Base-by-base conservation (phyloP, 1,284 basidiomycete genomes). In the Leccinum insolens region DNA sequence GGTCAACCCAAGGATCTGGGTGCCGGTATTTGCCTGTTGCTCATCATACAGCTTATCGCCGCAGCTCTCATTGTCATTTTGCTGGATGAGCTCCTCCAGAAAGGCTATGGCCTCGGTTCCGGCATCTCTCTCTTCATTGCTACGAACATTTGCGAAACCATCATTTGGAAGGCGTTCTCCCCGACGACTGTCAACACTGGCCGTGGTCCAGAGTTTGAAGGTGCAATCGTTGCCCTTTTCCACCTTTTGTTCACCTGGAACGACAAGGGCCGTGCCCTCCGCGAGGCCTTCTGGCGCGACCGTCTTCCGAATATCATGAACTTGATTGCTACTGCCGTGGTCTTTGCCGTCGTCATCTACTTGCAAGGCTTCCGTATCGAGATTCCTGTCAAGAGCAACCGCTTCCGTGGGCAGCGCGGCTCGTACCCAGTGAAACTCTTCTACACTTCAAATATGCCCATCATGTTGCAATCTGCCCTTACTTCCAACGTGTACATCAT, bases 361-460 rank as follows among this genome's bases (percentile, higher is more conserved):
- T 88, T 99, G 69, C 97, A 99, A 82, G 97, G 98, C 37, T 99
- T 99, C 93, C 88, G 97, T 69, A 94, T 99, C 74, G 97, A 99
- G 81, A 99, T 99, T 78, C 97, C 97, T 17, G 95, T 99, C 81
- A 99, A 99, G 89, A 93, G 90, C 81, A 96, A 95, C 86, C 89
- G 91, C 72, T 96, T 96, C 91, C 89, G 96, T 71, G 97, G 98
- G 39, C 96, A 99, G 82, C 89, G 95, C 62, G 96, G 94, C 61
- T 89, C 90, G 46, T 99, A 98, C 86, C 97, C 98, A 68, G 89
- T 99, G 84, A 99, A 99, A 85, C 89, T 99, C 60, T 99, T 99
- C 85, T 99, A 99, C 85, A 99, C 97, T 28, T 93, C 90, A 71
- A 99, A 99, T 86, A 99, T 99, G 97, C 96, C 97, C 71, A 99